phyloP scores from a whole-genome alignment of 345 rosid genomes.

The Raphanus raphanistrum region DNA sequence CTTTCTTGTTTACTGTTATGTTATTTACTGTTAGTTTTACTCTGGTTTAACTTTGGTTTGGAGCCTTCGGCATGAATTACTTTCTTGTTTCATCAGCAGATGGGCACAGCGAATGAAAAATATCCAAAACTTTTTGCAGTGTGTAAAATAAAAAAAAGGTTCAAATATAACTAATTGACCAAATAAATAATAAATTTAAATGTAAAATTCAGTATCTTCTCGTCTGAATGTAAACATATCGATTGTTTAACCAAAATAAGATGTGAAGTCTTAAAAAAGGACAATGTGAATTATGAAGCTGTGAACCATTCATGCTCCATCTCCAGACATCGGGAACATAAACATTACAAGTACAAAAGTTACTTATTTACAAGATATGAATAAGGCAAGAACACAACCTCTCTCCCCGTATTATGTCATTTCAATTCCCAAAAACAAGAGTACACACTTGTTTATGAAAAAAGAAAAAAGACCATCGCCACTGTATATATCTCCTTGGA shows the following conservation, averaged over 20 bases:
- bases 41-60: not conserved
- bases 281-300: not conserved
- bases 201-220: not conserved
- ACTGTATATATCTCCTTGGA: not conserved
- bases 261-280: not conserved
- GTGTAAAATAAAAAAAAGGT: not conserved
- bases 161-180: not conserved
- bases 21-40: not conserved
- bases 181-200: not conserved
- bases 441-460: not conserved
- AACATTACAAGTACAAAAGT: slow-evolving; percentile 12
- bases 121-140: not conserved
- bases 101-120: not conserved
- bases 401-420: not conserved
- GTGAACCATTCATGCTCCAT: slow-evolving; percentile 16
- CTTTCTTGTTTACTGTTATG: not conserved
- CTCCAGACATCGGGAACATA: slow-evolving; percentile 25
- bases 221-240: not conserved
- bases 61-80: not conserved
- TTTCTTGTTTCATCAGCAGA: not conserved
- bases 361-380: slow-evolving; percentile 3
- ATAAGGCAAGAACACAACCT: slow-evolving; percentile 16
- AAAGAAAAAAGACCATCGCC: not conserved
- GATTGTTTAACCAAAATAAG: not conserved
- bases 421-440: slow-evolving; percentile 12